These are phyloP conservation scores for Golubevia sp. DNA, from an alignment of 1,284 basidiomycete genomes.

Conservation along the genomic window DNA sequence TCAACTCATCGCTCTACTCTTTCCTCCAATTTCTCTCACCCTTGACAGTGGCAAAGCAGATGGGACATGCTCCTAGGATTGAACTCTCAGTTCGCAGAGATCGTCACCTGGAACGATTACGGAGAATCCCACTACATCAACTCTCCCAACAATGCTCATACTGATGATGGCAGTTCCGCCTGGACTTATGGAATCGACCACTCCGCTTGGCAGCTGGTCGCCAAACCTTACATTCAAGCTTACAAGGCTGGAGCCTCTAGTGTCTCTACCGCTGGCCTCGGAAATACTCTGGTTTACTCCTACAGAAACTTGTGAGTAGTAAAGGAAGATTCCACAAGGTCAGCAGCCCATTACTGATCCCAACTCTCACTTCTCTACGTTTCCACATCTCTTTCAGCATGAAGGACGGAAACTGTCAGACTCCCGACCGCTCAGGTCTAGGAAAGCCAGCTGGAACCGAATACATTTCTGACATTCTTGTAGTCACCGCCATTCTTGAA, in stretches of 20 bases:
- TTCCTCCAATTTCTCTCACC: no score
- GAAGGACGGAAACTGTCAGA: constrained; percentile 58
- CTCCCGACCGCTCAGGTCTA: constrained; percentile 55
- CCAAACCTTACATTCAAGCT: constrained; percentile 62
- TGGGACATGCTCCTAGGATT: constrained; percentile 62
- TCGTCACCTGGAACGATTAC: constrained; percentile 64
- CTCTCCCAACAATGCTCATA: constrained; percentile 48
- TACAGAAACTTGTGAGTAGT: constrained; percentile 63
- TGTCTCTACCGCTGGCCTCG: constrained; percentile 35
- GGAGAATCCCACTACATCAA: constrained; percentile 62
- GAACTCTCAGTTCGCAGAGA: constrained; percentile 58
- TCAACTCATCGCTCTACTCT: no score
- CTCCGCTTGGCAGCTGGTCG: constrained; percentile 59
- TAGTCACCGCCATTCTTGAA: constrained; percentile 57
- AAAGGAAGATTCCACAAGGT: no score
- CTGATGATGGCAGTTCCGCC: constrained; percentile 57
- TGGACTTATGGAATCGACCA: constrained; percentile 61
- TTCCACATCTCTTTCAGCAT: no score
- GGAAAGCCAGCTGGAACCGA: constrained; percentile 57
- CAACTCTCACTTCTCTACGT: no score
- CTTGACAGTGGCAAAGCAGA: constrained; percentile 61
- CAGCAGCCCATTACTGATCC: no score
- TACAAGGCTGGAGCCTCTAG: constrained; percentile 51
- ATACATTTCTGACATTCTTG: constrained; percentile 54
- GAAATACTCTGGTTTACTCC: constrained; percentile 61